A percentile compares a stretch with the other conserved stretches of the same genome.
phyloP scores from a whole-genome alignment of 2,329 filamentous ascomycete genomes.

The Calonectria crousiana region DNA sequence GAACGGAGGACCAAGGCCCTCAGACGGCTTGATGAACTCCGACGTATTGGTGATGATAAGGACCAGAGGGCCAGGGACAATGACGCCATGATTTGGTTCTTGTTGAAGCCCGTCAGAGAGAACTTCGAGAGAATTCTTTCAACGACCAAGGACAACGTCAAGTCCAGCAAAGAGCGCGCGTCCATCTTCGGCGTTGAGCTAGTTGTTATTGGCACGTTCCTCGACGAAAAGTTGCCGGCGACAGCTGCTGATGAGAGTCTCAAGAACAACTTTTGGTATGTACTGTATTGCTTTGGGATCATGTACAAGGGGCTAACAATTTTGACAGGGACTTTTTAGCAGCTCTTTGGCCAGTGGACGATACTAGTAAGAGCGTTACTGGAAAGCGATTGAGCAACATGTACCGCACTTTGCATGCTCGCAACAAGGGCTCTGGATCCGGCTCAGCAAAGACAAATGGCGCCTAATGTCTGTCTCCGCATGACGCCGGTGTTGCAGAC shows the following conservation, averaged over 20 bases:
- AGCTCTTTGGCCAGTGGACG: conserved; percentile 60
- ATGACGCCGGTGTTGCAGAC: conserved; percentile 7
- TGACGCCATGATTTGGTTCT: conserved; percentile 61
- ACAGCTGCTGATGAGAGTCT: conserved; percentile 56
- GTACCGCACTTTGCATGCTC: conserved; percentile 55
- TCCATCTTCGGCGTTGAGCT: conserved; percentile 72
- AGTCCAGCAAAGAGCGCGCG: conserved; percentile 71
- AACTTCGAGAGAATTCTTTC: conserved; percentile 71
- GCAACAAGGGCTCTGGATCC: conserved; percentile 47
- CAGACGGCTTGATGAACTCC: conserved; percentile 57
- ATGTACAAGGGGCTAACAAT: conserved; percentile 34
- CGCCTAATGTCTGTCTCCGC: conserved; percentile 37
- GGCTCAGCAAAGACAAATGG: conserved; percentile 49
- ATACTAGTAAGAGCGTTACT: conserved; percentile 58
- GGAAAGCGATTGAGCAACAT: conserved; percentile 58
- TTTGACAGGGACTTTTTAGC: conserved; percentile 57
- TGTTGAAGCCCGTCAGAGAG: conserved; percentile 69
- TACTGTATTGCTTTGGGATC: background rate
- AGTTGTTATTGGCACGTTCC: conserved; percentile 72
- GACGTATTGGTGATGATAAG: conserved; percentile 62
- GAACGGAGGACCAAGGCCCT: conserved; percentile 57
- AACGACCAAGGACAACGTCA: conserved; percentile 72
- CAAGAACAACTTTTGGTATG: conserved; percentile 65
- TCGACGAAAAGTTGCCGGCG: conserved; percentile 61
- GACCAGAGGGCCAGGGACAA: conserved; percentile 60